Base-by-base conservation (phyloP, 1,284 basidiomycete species). In the Megacollybia platyphylla region DNA sequence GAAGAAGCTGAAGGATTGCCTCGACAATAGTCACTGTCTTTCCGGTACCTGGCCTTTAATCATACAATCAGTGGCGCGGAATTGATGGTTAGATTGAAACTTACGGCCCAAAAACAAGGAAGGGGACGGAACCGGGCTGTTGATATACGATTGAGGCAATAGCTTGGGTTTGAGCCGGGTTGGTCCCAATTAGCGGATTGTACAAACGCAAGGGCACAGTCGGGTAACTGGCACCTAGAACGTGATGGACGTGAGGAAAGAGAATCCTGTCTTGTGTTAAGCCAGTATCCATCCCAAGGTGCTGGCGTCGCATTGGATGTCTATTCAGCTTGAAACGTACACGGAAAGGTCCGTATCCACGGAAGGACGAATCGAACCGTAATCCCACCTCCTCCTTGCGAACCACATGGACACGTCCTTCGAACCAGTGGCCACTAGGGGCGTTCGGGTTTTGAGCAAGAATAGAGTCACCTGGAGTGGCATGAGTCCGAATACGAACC, bases 71-170 rank as follows among this genome's bases (percentile, higher is more conserved):
- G 27, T 11, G 20, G 6, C 17, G 27, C 8, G 30, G 36, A 39
- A 18, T 17, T 6, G 20, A 10, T 11, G 4, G 5, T n/a, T 24
- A 39, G 40, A 8, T 38, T 13, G 3, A 44, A 5, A 67, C 78
- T 59, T 58, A 79, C 76, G 80, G 79, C 15, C 80, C 80, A 56
- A 78, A 81, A 1, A 82, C 57, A 7, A 76, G 58, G 50, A 82
- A 82, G 0, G 77, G 75, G 0, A 64, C 58, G 1, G 71, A 67
- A 0, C 73, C 73, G 1, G 62, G 51, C 8, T 59, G 56, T 36
- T 65, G 59, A 9, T 54, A 53, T 2, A 70, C 46, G 29, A 82
- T 78, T 0, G 71, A 68, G 2, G 59, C 55, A 2, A 81, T 68
- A 5, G 79, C 79, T 45, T 64, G 64, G 1, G 67, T 49, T 48